Evolutionary conservation across 2,329 filamentous ascomycete species (phyloP), one percentile per base, ranked within the genome.

Genomic region (Leptographium lundbergii): DNA sequence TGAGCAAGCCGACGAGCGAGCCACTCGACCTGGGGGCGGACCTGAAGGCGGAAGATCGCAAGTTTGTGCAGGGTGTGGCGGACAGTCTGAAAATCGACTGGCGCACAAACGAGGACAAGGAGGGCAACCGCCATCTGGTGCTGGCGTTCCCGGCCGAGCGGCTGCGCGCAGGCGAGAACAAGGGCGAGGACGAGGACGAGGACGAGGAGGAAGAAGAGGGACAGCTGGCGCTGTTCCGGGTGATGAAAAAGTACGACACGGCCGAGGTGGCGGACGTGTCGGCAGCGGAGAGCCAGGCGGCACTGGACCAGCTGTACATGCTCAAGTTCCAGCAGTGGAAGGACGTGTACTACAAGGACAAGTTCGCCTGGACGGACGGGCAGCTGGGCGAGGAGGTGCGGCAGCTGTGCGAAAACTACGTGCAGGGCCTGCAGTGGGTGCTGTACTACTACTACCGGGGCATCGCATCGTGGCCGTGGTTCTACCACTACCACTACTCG

Each of bases 391-490:
- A 84, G 48, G 90, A 95, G 71, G 79, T 97, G 68, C 85, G 78
- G 58, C 86, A 87, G 63, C 77, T 99, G 61, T 87, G 89, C 29
- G 91, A 97, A 72, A 99, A 97, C 73, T 99, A 99, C 67, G 91
- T 99, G 7, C 89, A 99, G 73, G 94, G 94, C 62, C 75, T 99
- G 61, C 94, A 99, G 71, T 99, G 94, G 95, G 94, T 99, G 51
- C 77, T 99, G 56, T 96, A 87, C 72, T 99, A 99, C 76, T 99
- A 99, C 73, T 99, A 99, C 74, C 86, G 87, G 58, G 94, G 94
- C 62, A 94, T 99, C 61, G 94, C 90, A 19, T 97, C 92, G 14
- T 99, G 94, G 94, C 91, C 94, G 17, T 99, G 94, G 94, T 99
- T 89, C 74, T 99, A 96, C 72, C 79, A 80, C 61, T 99, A 96